Base-by-base conservation (phyloP, 2,329 filamentous ascomycete genomes). In the Nemania sp. region DNA sequence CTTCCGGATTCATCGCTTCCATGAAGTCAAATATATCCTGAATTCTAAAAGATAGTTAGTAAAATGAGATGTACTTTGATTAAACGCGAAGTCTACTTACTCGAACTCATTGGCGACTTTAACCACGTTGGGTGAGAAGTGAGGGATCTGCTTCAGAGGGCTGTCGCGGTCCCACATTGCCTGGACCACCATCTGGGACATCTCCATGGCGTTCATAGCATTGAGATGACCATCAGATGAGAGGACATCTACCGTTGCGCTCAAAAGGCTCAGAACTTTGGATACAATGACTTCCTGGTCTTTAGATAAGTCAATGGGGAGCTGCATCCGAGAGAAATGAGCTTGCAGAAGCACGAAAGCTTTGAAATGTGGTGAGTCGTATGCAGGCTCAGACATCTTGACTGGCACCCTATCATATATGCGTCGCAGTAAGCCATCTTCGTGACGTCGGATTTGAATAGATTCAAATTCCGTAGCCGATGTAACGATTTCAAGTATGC, bases 121-220 rank as follows among this genome's bases (percentile, higher is more conserved):
- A 63, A 97, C 86, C 45, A 89, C 87, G 57, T 93, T 87, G 31
- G 87, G 83, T 14, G 87, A 84, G 71, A 97, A 97, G 76, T 97
- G 91, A 63, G 94, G 94, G 67, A 99, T 97, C 73, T 99, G 94
- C 77, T 97, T 97, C 62, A 99, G 81, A 33, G 94, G 92, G 66
- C 90, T 95, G 72, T 99, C 94, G 53, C 92, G 89, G 74, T 99
- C 93, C 94, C 94, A 99, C 90, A 97, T 96, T 44, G 89, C 92
- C 75, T 99, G 94, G 3, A 99, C 92, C 48, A 95, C 90, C 94
- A 99, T 99, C 70, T 99, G 94, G 11, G 90, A 96, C 83, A 99
- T 91, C 72, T 99, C 94, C 93, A 99, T 99, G 23, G 94, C 94
- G 66, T 88, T 92, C 87, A 97, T 96, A 56, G 94, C 93, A 69